A percentile compares a stretch with the other conserved stretches of the same genome.
phyloP scores from a whole-genome alignment of 129 eudicot species.

The Saposhnikovia divaricata region DNA sequence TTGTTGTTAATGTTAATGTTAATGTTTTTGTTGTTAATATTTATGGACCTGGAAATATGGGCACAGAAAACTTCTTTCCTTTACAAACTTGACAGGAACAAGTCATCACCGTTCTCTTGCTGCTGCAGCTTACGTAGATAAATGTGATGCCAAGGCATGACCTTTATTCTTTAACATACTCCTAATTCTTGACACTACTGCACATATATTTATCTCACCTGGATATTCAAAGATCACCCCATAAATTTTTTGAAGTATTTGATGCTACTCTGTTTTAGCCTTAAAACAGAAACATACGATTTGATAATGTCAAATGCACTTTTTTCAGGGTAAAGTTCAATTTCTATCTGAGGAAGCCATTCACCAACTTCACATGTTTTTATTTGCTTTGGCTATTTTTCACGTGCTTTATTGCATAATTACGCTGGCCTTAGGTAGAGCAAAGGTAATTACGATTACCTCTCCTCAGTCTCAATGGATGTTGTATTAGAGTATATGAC shows the following conservation, averaged over 20 bases:
- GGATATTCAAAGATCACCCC: neutral
- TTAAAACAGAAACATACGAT: neutral
- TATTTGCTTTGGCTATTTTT: constrained; percentile 49
- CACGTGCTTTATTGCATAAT: constrained; percentile 43
- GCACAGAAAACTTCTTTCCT: constrained; percentile 22
- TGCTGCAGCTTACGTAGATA: constrained; percentile 25
- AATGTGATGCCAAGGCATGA: constrained; percentile 43
- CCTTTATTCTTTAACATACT: neutral
- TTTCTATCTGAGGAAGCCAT: constrained; percentile 48
- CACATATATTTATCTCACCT: neutral
- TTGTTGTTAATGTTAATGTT: too few species aligned
- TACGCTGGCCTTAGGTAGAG: constrained; percentile 51
- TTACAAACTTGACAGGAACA: constrained; percentile 10
- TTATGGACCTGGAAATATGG: too few species aligned
- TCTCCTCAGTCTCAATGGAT: neutral
- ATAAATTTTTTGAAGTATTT: neutral
- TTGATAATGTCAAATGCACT: neutral
- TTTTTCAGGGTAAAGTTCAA: constrained; percentile 56
- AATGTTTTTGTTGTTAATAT: too few species aligned
- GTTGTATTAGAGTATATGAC: neutral
- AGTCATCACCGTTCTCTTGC: constrained; percentile 24
- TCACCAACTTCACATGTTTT: constrained; percentile 58
- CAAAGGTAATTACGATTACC: constrained; percentile 32
- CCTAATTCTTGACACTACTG: neutral
- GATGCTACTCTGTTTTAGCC: neutral